Evolutionary conservation across 2,329 filamentous ascomycete genomes (phyloP).

Genomic region (Penicillium sp.): DNA sequence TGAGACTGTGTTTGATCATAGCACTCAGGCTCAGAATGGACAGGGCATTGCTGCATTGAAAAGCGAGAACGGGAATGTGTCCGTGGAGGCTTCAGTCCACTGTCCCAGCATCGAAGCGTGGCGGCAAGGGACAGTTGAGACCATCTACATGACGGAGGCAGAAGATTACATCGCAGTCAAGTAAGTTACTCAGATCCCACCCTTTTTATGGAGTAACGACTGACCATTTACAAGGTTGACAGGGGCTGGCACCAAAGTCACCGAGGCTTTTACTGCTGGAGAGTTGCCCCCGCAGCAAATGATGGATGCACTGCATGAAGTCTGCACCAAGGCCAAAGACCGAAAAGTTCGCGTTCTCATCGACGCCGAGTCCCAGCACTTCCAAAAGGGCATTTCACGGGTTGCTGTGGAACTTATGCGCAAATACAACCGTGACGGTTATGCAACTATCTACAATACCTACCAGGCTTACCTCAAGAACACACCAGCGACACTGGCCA

Average conservation of each 20-base stretch:
- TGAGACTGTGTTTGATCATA: conserved; percentile 65
- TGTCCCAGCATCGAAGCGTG: conserved; percentile 53
- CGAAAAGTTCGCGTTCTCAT: conserved; percentile 73
- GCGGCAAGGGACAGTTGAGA: conserved; percentile 71
- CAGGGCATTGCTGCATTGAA: conserved; percentile 18
- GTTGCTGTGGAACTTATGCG: conserved; percentile 77
- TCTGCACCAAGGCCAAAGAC: conserved; percentile 57
- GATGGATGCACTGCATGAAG: conserved; percentile 65
- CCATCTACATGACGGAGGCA: conserved; percentile 50
- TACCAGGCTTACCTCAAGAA: conserved; percentile 75
- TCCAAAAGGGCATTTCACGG: conserved; percentile 75
- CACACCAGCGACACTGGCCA: conserved; percentile 55
- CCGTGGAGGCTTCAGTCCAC: background rate
- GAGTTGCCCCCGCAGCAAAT: conserved; percentile 63
- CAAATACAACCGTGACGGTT: conserved; percentile 66
- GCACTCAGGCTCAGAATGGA: conserved; percentile 22
- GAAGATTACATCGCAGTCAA: conserved; percentile 67
- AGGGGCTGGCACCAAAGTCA: conserved; percentile 70
- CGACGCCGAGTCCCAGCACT: conserved; percentile 77
- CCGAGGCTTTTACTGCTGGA: conserved; percentile 63
- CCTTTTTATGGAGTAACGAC: background rate
- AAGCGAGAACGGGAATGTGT: conserved; percentile 8
- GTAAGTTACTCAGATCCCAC: conserved; percentile 19
- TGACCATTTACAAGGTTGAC: conserved; percentile 55
- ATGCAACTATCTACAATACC: conserved; percentile 72